Evolutionary conservation across 208 protist species (phyloP), one percentile per base, ranked within the genome.

Genomic region (Novymonas esmeraldas): DNA sequence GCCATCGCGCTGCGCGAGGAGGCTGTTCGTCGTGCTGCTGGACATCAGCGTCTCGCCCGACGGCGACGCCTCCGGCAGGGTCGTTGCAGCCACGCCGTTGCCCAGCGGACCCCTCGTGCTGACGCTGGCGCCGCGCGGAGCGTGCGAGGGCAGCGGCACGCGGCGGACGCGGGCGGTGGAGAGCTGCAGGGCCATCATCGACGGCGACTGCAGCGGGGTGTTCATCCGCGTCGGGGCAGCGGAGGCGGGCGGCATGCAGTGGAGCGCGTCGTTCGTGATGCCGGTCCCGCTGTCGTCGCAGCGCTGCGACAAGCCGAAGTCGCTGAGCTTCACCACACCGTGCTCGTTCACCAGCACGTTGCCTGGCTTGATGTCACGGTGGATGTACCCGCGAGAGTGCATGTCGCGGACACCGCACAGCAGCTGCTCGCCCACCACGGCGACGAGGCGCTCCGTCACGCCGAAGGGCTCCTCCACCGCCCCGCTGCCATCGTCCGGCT

Each of bases 271-370:
- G 50, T 75, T 81, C 42, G 61, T 45, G 13, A 77, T 74, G 11
- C 66, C 69, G 2, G 33, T 51, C 22, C 79, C 75, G 38, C 31
- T 52, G 55, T 38, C 49, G 31, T 78, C 78, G 70, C 84, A 93
- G 16, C 76, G 73, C 73, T 86, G 79, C 41, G 80, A 97, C 48
- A 98, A 81, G 1, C 98, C 97, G 84, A 99, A 99, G 72, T 99
- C 98, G 70, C 88, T 96, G 16, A 99, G 77, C 83, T 99, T 99
- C 34, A 99, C 66, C 22, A 67, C 70, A 11, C 69, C 64, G 39
- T 61, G 56, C 65, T 66, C 67, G n/a, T 72, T 78, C 5, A 98
- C 74, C 28, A 97, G 87, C 11, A 97, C 70, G 54, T 97, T 98
- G 10, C 84, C 94, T 1, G 94, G 85, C 68, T 97, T 98, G 52